Conservation (phyloP, 345 rosid species). For the Gossypioides kirkii region DNA sequence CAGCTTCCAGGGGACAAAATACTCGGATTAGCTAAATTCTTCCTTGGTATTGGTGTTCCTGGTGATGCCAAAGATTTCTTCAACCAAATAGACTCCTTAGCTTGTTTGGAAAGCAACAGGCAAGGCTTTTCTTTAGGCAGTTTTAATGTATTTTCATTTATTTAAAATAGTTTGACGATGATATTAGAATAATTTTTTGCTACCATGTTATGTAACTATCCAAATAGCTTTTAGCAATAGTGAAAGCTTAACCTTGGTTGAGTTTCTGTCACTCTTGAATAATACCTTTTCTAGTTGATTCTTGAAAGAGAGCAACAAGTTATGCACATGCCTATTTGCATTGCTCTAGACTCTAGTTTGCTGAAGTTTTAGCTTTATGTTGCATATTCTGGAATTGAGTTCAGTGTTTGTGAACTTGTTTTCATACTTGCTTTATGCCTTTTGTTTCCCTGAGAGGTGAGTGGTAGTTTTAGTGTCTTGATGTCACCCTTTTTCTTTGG, state of each 20-base stretch:
- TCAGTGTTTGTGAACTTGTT: neutral
- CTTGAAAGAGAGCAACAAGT: neutral
- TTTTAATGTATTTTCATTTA: neutral
- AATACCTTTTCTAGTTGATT: neutral
- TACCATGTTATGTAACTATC: neutral
- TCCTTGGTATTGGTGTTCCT: constrained; percentile 82
- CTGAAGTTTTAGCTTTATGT: neutral
- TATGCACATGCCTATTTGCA: neutral
- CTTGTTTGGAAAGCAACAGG: constrained; percentile 80
- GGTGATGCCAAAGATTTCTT: constrained; percentile 84
- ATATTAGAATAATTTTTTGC: neutral
- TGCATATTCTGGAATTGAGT: neutral
- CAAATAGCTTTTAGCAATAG: neutral
- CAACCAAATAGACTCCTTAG: constrained; percentile 80
- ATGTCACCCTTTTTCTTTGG: neutral
- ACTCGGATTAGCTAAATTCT: constrained; percentile 80
- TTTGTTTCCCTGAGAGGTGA: neutral
- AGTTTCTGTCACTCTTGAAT: constrained; percentile 5
- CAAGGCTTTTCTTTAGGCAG: constrained; percentile 26
- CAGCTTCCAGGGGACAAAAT: constrained; percentile 81
- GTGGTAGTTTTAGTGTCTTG: neutral
- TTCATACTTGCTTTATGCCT: neutral
- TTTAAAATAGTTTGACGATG: neutral
- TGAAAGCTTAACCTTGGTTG: neutral
- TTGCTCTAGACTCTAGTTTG: neutral